phyloP scores from a whole-genome alignment of 352 stramenopile species.

The Thalassiosira livingstoniorum region DNA sequence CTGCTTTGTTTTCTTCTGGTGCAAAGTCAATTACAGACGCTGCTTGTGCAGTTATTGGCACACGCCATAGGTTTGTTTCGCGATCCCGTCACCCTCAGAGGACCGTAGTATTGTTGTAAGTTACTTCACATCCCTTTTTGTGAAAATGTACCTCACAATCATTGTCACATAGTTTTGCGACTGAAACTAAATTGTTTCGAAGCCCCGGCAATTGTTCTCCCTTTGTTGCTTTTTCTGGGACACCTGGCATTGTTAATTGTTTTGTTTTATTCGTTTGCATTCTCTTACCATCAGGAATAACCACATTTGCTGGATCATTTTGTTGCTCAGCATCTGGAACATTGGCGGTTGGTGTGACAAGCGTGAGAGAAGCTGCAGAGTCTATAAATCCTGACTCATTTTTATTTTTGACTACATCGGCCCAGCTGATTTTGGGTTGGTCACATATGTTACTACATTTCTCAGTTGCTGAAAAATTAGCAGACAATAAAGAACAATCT shows the following conservation, averaged over 20 bases:
- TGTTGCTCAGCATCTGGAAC: not conserved
- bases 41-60: slow-evolving; percentile 3
- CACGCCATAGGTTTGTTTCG: slow-evolving; percentile 9
- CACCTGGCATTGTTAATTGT: not conserved
- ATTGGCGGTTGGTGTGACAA: not conserved
- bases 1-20: too few species aligned
- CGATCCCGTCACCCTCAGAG: not conserved
- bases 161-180: not conserved
- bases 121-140: slow-evolving; percentile 1
- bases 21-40: too few species aligned
- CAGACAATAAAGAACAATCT: not conserved
- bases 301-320: not conserved
- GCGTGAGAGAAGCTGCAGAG: slow-evolving; percentile 2
- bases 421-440: too few species aligned
- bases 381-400: slow-evolving; percentile 14
- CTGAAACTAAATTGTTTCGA: slow-evolving; percentile 18
- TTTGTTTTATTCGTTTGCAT: slow-evolving; percentile 12
- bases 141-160: slow-evolving; percentile 15
- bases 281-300: not conserved
- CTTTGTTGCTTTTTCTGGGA: not conserved
- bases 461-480: not conserved
- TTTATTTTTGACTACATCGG: not conserved
- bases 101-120: not conserved
- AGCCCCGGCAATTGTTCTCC: not conserved
- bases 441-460: too few species aligned